These are phyloP conservation scores for Rugosomyces carneus DNA, from an alignment of 1,284 basidiomycete species.

Conservation along the genomic window DNA sequence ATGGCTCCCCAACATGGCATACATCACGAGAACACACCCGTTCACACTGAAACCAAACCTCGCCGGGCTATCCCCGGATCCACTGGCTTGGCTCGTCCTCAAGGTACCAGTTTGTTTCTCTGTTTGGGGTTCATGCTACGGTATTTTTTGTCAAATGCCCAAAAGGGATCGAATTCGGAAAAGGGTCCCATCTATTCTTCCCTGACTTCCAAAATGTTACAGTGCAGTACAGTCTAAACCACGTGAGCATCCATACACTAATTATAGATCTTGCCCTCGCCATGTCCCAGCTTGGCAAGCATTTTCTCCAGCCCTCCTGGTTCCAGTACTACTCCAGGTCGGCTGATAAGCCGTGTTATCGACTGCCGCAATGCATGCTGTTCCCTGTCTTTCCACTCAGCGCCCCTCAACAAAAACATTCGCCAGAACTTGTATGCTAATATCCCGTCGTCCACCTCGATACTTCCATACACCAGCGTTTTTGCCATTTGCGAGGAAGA, in stretches of 20 bases:
- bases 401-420: constrained; percentile 37
- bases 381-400: constrained; percentile 43
- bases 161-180: constrained; percentile 18
- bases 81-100: constrained; percentile 24
- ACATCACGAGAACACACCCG: constrained; percentile 32
- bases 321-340: constrained; percentile 25
- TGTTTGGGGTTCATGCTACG: constrained; percentile 23
- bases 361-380: constrained; percentile 35
- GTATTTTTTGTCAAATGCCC: constrained; percentile 28
- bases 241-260: constrained; percentile 25
- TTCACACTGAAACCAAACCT: constrained; percentile 23
- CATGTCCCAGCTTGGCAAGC: not conserved
- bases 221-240: constrained; percentile 23
- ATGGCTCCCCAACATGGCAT: constrained; percentile 25
- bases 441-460: constrained; percentile 40
- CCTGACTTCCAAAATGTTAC: constrained; percentile 14
- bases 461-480: constrained; percentile 43
- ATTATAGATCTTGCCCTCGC: constrained; percentile 17
- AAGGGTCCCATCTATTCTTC: constrained; percentile 22
- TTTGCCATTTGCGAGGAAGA: constrained; percentile 40
- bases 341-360: constrained; percentile 32
- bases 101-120: constrained; percentile 17
- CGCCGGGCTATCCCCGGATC: constrained; percentile 34
- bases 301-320: not conserved
- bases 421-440: constrained; percentile 60